Evolutionary conservation across 148 eudicot genomes (phyloP).

Genomic region (Suaeda aralocaspica): DNA sequence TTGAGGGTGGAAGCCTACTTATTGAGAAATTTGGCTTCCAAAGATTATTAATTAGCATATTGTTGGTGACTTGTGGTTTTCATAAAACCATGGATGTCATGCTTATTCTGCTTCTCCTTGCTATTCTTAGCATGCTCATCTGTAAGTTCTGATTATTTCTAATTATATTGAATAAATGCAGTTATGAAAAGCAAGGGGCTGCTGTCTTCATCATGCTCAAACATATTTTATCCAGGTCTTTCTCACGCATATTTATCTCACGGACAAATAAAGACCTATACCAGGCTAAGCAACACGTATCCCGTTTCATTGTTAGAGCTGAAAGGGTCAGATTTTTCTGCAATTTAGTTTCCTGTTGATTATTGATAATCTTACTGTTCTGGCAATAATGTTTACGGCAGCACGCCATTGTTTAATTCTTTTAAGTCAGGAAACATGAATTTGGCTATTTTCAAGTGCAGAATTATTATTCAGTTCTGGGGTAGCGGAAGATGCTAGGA

Average conservation of each 20-base stretch:
- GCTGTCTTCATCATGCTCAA: conserved; percentile 51
- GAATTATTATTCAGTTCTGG: conserved; percentile 86
- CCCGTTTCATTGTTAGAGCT: conserved; percentile 69
- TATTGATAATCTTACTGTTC: conserved; percentile 2
- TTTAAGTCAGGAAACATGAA: neutral
- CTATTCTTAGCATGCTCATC: neutral
- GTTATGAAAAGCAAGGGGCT: conserved; percentile 50
- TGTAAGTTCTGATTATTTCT: neutral
- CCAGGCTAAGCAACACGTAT: conserved; percentile 43
- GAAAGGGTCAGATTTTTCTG: conserved; percentile 47
- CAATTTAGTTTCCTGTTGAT: neutral
- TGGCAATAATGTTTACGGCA: neutral
- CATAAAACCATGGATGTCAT: neutral
- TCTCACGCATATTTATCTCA: conserved; percentile 32
- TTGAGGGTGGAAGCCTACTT: neutral
- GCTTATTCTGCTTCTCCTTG: too few species aligned
- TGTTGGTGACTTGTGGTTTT: neutral
- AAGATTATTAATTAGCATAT: neutral
- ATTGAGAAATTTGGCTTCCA: neutral
- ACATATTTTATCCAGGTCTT: conserved; percentile 46
- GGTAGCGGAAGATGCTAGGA: conserved; percentile 64
- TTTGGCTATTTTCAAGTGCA: conserved; percentile 28
- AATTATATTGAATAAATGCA: conserved; percentile 18
- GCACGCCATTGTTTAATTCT: neutral
- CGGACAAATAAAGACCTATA: conserved; percentile 28